Conservation (phyloP, 1,284 basidiomycete species). For the Stygiomarasmius scandens region DNA sequence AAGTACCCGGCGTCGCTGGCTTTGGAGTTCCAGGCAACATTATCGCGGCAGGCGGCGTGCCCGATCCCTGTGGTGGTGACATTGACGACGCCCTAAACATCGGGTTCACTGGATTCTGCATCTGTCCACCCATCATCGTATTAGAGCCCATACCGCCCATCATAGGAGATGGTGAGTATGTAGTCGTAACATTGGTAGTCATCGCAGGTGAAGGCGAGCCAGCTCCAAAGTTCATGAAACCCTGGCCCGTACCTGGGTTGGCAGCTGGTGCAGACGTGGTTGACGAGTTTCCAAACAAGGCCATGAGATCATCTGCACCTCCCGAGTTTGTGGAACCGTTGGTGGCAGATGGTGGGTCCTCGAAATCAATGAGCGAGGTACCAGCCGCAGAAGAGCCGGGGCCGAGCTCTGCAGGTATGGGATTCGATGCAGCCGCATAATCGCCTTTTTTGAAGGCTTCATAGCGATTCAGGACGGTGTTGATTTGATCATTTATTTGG, state of each 20-base stretch:
- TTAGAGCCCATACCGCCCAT: constrained; percentile 22
- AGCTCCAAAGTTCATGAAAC: constrained; percentile 6
- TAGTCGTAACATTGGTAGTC: neutral
- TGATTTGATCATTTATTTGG: constrained; percentile 97
- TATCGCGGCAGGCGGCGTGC: constrained; percentile 12
- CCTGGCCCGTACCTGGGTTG: neutral
- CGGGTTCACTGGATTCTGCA: constrained; percentile 8
- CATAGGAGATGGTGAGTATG: constrained; percentile 13
- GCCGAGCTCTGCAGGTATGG: constrained; percentile 61
- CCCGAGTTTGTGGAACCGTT: constrained; percentile 15
- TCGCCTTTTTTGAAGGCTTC: constrained; percentile 93
- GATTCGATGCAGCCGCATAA: constrained; percentile 66
- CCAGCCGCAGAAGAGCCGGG: constrained; percentile 42
- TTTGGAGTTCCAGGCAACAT: constrained; percentile 15
- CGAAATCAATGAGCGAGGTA: constrained; percentile 73
- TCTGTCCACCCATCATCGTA: constrained; percentile 23
- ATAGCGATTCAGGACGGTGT: constrained; percentile 88
- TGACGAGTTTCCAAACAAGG: constrained; percentile 46
- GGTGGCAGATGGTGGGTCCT: constrained; percentile 44
- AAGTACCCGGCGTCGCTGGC: neutral
- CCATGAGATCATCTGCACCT: constrained; percentile 57
- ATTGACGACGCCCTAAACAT: constrained; percentile 10
- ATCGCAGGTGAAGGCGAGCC: neutral
- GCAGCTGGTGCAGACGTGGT: constrained; percentile 7
- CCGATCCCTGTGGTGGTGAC: constrained; percentile 10